Conservation (phyloP, 305 asterid genomes). For the Ruellia speciosa region DNA sequence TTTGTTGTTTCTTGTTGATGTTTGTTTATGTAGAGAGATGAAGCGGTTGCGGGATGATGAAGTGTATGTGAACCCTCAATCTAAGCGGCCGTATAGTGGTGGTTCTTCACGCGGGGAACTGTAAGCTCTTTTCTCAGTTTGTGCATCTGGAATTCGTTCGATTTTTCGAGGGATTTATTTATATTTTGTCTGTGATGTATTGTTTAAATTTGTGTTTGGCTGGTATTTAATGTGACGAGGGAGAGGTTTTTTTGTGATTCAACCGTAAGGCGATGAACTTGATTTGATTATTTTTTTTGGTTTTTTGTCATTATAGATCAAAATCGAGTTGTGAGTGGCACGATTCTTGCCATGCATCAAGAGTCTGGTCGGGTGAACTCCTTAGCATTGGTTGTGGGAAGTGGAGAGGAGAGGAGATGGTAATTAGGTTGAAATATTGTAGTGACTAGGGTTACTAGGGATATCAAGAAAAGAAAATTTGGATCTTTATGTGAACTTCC, state of each 20-base stretch:
- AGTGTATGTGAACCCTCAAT: constrained; percentile 41
- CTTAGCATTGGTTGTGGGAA: constrained; percentile 14
- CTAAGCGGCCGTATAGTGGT: constrained; percentile 43
- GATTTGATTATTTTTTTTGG: constrained; percentile 15
- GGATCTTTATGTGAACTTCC: constrained; percentile 29
- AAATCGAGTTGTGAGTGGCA: constrained; percentile 9
- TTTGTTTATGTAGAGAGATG: constrained; percentile 32
- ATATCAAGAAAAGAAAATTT: constrained; percentile 20
- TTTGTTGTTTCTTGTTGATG: neutral
- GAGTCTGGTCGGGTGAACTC: constrained; percentile 14
- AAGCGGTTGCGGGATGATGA: constrained; percentile 71
- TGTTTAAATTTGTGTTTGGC: constrained; percentile 9
- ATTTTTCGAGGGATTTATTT: constrained; percentile 19
- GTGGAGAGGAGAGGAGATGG: constrained; percentile 15
- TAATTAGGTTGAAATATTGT: constrained; percentile 24
- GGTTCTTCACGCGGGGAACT: constrained; percentile 39
- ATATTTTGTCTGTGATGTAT: constrained; percentile 14
- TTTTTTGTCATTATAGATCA: constrained; percentile 5
- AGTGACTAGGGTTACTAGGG: constrained; percentile 28
- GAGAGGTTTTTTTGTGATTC: constrained; percentile 17
- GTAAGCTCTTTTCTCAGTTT: constrained; percentile 25
- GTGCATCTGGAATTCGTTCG: constrained; percentile 10
- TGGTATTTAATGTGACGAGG: constrained; percentile 4
- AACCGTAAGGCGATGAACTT: constrained; percentile 23
- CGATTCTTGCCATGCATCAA: neutral